These are phyloP conservation scores for Nicotiana tabacum DNA, from an alignment of 257 asterid genomes.

Conservation along the genomic window DNA sequence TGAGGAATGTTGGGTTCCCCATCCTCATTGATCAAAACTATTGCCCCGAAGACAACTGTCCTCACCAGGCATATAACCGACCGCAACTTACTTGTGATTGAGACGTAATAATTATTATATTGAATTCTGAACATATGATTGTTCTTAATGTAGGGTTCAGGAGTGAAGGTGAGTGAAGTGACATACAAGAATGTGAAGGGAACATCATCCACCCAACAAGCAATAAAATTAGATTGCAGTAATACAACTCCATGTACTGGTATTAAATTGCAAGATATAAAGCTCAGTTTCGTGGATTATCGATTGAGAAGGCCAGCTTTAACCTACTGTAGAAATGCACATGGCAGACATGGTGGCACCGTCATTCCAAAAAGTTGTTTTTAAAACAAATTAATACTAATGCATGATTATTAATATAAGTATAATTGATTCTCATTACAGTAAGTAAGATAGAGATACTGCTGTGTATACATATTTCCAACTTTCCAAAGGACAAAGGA, in stretches of 20 bases:
- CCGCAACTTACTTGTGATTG: no score
- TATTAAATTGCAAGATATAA: not conserved
- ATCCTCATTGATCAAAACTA: not conserved
- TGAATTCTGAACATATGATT: not conserved
- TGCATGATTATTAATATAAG: no score
- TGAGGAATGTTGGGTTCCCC: not conserved
- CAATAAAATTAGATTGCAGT: conserved; percentile 5
- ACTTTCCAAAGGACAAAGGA: not conserved
- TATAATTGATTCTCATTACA: not conserved
- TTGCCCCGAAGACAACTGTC: not conserved
- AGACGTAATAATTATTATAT: no score
- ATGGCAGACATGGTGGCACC: not conserved
- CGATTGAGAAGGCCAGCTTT: not conserved
- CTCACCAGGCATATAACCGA: not conserved
- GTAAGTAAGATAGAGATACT: not conserved
- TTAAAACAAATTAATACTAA: not conserved
- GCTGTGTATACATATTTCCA: not conserved
- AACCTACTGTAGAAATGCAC: conserved; percentile 1
- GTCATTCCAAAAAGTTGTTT: not conserved
- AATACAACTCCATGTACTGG: conserved; percentile 2
- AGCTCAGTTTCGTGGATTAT: not conserved
- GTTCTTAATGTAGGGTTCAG: not conserved
- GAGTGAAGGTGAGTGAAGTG: not conserved
- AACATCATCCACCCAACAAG: not conserved
- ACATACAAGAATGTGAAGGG: not conserved